Evolutionary conservation across 2,329 filamentous ascomycete genomes (phyloP), one percentile per base, ranked within the genome.

Genomic region (Colletotrichum paranaense): DNA sequence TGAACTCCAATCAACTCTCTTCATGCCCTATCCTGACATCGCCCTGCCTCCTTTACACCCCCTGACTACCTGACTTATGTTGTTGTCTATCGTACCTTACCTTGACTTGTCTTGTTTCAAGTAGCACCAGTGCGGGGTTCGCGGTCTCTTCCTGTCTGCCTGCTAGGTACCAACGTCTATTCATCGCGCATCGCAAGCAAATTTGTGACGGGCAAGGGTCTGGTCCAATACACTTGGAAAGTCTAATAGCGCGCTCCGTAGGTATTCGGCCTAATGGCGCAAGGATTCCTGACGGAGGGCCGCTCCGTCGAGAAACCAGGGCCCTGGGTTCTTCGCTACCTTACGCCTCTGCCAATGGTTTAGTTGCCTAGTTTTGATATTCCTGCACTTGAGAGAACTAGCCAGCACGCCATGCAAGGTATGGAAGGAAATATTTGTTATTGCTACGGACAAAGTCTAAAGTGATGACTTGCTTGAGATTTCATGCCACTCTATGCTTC

Each of bases 71-170:
- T 38, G 19, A 16, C 32, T 38, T 19, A 22, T 30, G 24, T 8
- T 24, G 5, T 22, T 5, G 60, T 14, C 62, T 16, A 14, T 30
- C 42, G 42, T 49, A 49, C 30, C 30, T 30, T 49, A 49, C 30
- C 30, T 30, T 49, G n/a, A 19, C 42, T 19, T n/a, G 49, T 59
- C 67, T 59, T 59, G 62, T 66, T 70, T 59, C 67, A 52, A 52
- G 67, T 70, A 66, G 38, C 62, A 66, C 58, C 22, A 22, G 35
- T 30, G 67, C 49, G 62, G 67, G 38, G 62, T n/a, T 38, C 46
- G 26, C 28, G 22, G 8, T 14, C 59, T n/a, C 22, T 55, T 9
- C 24, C 24, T 26, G 22, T 55, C 52, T 55, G 14, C 38, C 38
- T 42, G 38, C 14, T 8, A 24, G 7, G 52, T 55, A 55, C 22